Base-by-base conservation (phyloP, 495 filamentous ascomycete species). In the Lophium mytilinum region DNA sequence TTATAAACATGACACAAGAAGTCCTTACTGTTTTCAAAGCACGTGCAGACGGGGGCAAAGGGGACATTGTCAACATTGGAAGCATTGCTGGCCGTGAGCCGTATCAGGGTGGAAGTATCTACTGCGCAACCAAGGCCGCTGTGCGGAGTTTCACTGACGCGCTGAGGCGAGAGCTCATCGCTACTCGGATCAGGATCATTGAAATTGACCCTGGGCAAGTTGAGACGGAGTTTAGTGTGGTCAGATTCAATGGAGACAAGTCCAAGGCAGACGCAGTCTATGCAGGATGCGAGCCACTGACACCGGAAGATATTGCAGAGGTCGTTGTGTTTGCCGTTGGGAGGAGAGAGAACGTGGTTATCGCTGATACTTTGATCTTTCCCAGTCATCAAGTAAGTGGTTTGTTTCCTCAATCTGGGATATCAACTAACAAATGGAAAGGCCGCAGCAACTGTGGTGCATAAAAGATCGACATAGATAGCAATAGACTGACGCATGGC, bases 1-100 rank as follows among this genome's bases (percentile, higher is more conserved):
- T 98, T 19, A 94, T 98, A 75, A 87, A 90, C 77, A 93, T 98
- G 88, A 97, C 93, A 7, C 93, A 98, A 76, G 89, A 88, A 33
- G 74, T 96, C 47, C 79, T 98, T 17, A 81, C 85, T 17, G 84
- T 90, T 69, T 95, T 90, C 79, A 85, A 90, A 75, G 80, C 83
- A 67, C 83, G 89, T 39, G 18, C 77, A 12, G 82, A 91, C 40
- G 88, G 89, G 50, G 91, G 90, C 52, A 74, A 76, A 33, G 93
- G 93, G 57, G 93, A 98, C 66, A 91, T 98, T 67, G 94, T 98
- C 71, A 97, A 96, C 72, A 88, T 98, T 67, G 93, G 93, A 53
- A 91, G 86, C 64, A 93, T 98, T 68, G 93, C 93, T 21, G 93
- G 93, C 19, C 82, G 93, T 39, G 92, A 96, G 63, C 79, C 87